Conservation (phyloP, 768 basidiomycete species). For the Termitomyces sp. region DNA sequence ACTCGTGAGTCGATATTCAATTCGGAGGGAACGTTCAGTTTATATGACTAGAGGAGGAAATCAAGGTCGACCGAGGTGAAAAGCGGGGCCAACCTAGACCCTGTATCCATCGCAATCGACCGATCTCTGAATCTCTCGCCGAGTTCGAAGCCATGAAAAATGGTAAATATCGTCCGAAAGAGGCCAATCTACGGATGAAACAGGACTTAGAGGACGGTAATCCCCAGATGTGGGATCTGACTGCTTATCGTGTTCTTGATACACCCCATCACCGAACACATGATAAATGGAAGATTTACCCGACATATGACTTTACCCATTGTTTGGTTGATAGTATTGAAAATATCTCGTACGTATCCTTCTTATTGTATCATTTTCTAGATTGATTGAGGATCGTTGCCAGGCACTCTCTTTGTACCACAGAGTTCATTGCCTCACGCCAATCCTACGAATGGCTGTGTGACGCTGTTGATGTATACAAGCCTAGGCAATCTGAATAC, state of each 20-base stretch:
- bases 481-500: slow-evolving; percentile 95
- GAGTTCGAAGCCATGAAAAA: slow-evolving; percentile 93
- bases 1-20: slow-evolving; percentile 57
- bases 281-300: slow-evolving; percentile 95
- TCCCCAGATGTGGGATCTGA: slow-evolving; percentile 99
- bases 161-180: slow-evolving; percentile 86
- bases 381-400: background rate
- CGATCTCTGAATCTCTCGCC: slow-evolving; percentile 77
- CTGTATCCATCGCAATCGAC: slow-evolving; percentile 83
- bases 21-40: slow-evolving; percentile 1
- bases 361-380: background rate
- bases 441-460: slow-evolving; percentile 99
- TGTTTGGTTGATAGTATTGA: slow-evolving; percentile 98
- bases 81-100: slow-evolving; percentile 76
- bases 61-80: slow-evolving; percentile 83
- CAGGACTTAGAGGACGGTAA: slow-evolving; percentile 90
- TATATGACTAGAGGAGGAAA: slow-evolving; percentile 72
- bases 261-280: slow-evolving; percentile 91
- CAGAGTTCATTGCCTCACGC: slow-evolving; percentile 92
- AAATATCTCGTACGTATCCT: slow-evolving; percentile 85
- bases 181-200: slow-evolving; percentile 95
- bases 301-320: slow-evolving; percentile 98
- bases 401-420: slow-evolving; percentile 96
- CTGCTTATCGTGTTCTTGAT: slow-evolving; percentile 90
- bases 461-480: slow-evolving; percentile 95